Evolutionary conservation across 768 basidiomycete species (phyloP).

Genomic region (Gautieria morchelliformis): DNA sequence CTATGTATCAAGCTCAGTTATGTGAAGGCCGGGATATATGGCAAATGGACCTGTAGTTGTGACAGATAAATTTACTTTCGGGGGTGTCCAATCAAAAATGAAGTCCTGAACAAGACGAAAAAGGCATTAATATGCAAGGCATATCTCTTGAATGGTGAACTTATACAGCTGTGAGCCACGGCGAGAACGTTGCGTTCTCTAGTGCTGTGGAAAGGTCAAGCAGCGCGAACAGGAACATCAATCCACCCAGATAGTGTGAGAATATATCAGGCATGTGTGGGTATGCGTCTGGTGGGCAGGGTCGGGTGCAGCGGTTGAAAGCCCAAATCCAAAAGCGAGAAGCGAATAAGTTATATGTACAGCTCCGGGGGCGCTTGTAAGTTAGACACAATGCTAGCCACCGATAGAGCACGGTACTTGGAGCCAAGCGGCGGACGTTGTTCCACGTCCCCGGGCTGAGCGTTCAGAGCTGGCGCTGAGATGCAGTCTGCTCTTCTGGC

Average conservation of each 20-base stretch:
- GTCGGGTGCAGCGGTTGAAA: neutral
- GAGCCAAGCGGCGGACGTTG: too few species aligned
- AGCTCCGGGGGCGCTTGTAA: too few species aligned
- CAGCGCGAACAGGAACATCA: neutral
- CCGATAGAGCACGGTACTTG: too few species aligned
- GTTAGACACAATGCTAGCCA: too few species aligned
- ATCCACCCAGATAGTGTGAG: neutral
- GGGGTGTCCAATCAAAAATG: neutral
- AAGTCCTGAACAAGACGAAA: neutral
- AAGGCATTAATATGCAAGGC: neutral
- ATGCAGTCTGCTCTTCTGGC: too few species aligned
- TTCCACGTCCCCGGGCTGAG: too few species aligned
- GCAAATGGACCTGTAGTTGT: neutral
- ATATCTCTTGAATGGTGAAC: neutral
- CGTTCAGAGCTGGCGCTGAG: too few species aligned
- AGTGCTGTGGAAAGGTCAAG: neutral
- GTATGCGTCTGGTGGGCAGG: neutral
- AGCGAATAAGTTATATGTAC: too few species aligned
- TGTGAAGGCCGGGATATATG: neutral
- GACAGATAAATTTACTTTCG: neutral
- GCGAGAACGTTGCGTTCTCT: neutral
- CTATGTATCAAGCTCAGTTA: neutral
- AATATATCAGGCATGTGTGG: neutral
- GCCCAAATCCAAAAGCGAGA: neutral
- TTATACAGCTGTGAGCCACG: slow-evolving; percentile 1